Evolutionary conservation across 2,329 filamentous ascomycete genomes (phyloP).

Genomic region (Colletotrichum godetiae): DNA sequence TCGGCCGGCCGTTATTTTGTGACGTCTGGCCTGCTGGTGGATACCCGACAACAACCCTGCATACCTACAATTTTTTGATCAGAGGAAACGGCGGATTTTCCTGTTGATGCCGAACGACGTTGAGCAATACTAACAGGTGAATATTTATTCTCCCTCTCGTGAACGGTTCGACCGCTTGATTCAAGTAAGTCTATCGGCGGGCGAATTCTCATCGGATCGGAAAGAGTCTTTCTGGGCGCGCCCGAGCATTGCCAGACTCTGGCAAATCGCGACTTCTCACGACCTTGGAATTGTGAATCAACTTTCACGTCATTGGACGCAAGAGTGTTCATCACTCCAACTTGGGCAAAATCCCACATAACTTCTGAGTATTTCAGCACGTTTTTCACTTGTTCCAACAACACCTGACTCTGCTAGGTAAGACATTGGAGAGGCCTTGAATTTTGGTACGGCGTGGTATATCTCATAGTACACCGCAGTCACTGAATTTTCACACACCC

Average conservation of each 20-base stretch:
- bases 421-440: neutral
- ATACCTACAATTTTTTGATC: conserved; percentile 32
- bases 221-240: neutral
- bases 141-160: neutral
- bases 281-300: neutral
- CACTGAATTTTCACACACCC: neutral
- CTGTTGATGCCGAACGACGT: conserved; percentile 15
- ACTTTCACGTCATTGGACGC: neutral
- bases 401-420: neutral
- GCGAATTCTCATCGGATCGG: neutral
- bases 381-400: neutral
- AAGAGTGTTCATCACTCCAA: neutral
- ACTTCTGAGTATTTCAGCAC: neutral
- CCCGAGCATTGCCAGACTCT: neutral
- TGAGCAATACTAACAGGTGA: neutral
- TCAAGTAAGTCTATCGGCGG: neutral
- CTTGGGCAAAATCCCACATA: neutral
- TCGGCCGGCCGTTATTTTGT: conserved; percentile 15
- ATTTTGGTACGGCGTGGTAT: neutral
- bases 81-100: neutral
- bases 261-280: neutral
- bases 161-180: neutral
- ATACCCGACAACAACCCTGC: conserved; percentile 3
- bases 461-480: neutral
- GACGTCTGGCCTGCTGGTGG: conserved; percentile 20